Base-by-base conservation (phyloP, 441 rosid genomes). In the Manihot esculenta region DNA sequence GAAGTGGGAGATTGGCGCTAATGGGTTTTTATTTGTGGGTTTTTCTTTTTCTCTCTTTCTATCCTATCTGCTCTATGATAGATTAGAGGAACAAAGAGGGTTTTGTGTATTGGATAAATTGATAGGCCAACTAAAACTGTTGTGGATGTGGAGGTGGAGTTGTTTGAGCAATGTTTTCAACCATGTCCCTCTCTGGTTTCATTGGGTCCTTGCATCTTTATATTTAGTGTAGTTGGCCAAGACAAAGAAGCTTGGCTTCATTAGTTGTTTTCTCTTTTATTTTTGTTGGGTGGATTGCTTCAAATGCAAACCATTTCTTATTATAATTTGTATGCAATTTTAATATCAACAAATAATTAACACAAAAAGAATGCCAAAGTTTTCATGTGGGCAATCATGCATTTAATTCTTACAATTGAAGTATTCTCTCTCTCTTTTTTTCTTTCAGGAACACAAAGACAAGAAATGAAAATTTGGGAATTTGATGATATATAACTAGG, bases 121-220 rank as follows among this genome's bases (percentile, higher is more conserved):
- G 87, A 83, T 80, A 41, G 86, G 81, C 80, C 83, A 88, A 84
- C 90, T 18, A 81, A 55, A 75, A n/a, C n/a, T n/a, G n/a, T n/a
- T n/a, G n/a, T n/a, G n/a, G n/a, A n/a, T 67, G 26, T 27, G 26
- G 30, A 64, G 35, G 10, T 75, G 70, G 76, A 74, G 77, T 60
- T 69, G 82, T 77, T 82, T 72, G 42, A 60, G 14, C 79, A 60
- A 79, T 59, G 81, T 72, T 79, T 73, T 70, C 63, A 48, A 68
- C 83, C n/a, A 48, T n/a, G 45, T 1, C 1, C 7, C 23, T 13
- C 44, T 62, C 58, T 71, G 72, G 70, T 33, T 49, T 66, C 26
- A 20, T 56, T 54, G 62, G 21, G 68, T 69, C 76, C 33, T 71
- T 72, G 48, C 71, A 13, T 51, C 24, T 64, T 10, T 17, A 10